Evolutionary conservation across 441 rosid genomes (phyloP), one percentile per base, ranked within the genome.

Genomic region (Populus trichocarpa): DNA sequence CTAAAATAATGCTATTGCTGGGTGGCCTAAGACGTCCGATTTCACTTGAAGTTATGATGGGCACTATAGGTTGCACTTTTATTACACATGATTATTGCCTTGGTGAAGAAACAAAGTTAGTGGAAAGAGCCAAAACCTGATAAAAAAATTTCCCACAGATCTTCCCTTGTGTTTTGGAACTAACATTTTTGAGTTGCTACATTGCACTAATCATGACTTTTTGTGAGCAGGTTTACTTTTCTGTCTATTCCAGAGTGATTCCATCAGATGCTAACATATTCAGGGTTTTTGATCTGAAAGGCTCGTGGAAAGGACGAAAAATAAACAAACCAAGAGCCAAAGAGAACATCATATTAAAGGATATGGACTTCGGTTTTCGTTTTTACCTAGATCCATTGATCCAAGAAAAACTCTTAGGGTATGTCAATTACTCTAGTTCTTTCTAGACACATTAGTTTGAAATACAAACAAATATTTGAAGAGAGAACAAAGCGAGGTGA

Each of bases 201-300:
- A 40, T 35, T 63, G 38, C 35, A 35, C 16, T 18, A 10, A 46
- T 74, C 35, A 36, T 76, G 75, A 13, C 38, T 59, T 10, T 76
- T 57, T 59, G 18, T 53, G 16, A 57, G 69, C 85, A 90, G 93
- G 84, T 85, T 73, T 90, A 86, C 82, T 88, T 92, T 76, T 79
- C 79, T 66, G 87, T 90, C 26, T 74, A 79, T 78, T 81, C 83
- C 74, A 87, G 89, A 78, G 73, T 89, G 50, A 67, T 88, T 23
- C 87, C 78, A 50, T 73, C 85, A 8, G 79, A 83, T 36, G 59
- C 75, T 32, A 69, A 71, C 57, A 74, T 87, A 80, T 84, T 81
- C 79, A 83, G 81, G 35, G 63, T 86, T 36, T 90, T 84, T 83
- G 89, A 88, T 78, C 91, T 90, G 23, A 89, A 88, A 83, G 93